These are phyloP conservation scores for Nemania bipapillata DNA, from an alignment of 2,329 filamentous ascomycete species.

Conservation along the genomic window DNA sequence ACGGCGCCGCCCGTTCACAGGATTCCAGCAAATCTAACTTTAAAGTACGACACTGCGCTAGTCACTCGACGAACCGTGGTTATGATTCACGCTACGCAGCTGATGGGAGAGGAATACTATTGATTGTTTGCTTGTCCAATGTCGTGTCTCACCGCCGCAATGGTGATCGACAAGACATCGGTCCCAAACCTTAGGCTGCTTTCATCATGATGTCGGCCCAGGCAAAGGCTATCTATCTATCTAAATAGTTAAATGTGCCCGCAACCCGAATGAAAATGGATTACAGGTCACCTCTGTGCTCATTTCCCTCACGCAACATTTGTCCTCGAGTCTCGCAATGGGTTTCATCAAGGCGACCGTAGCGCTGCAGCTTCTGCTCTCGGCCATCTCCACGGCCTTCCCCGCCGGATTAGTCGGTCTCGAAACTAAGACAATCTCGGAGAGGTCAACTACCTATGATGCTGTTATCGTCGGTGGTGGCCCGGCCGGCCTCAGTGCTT, in stretches of 20 bases:
- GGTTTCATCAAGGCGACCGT: constrained; percentile 31
- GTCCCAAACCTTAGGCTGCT: not conserved
- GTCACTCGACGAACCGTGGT: constrained; percentile 16
- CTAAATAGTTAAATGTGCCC: not conserved
- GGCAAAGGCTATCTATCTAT: constrained; percentile 2
- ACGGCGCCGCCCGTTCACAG: constrained; percentile 2
- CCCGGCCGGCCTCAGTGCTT: constrained; percentile 35
- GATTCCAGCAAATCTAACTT: too few relatives aligned
- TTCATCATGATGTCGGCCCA: not conserved
- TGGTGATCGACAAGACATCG: constrained; percentile 21
- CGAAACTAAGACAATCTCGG: not conserved
- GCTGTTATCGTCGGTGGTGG: constrained; percentile 37
- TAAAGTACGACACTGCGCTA: not conserved
- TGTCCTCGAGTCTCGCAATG: constrained; percentile 28
- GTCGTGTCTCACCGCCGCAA: constrained; percentile 1
- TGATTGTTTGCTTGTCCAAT: constrained; percentile 6
- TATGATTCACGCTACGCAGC: constrained; percentile 10
- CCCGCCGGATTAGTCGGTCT: constrained; percentile 18
- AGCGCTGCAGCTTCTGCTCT: constrained; percentile 33
- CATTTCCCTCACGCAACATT: not conserved
- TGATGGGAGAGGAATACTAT: constrained; percentile 12
- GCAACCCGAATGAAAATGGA: not conserved
- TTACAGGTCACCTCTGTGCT: not conserved
- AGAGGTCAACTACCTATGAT: constrained; percentile 32
- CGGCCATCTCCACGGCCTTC: constrained; percentile 26